Evolutionary conservation across 1,284 basidiomycete species (phyloP), one percentile per base, ranked within the genome.

Genomic region (Ustilago curta): DNA sequence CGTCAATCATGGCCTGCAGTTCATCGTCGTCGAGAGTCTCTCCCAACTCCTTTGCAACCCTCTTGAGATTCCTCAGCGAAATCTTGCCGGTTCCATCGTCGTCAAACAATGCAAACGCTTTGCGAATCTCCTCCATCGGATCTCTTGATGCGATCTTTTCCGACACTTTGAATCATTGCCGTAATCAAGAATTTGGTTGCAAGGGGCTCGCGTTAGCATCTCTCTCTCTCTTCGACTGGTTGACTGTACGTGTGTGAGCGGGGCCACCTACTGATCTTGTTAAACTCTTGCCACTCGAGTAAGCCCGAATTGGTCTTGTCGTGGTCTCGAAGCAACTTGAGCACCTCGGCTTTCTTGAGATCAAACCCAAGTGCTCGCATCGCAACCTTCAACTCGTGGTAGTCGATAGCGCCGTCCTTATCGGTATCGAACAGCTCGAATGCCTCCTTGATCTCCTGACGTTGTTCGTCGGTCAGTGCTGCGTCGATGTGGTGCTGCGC

Each of bases 1-100:
- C 97, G 83, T 99, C 97, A 82, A 99, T 99, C 96, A 99, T 99
- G 21, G 96, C 97, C 90, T 97, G 94, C 95, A 99, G 87, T 83
- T 99, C 97, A 74, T 99, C 96, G 75, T 98, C 97, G 80, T 96
- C 95, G 70, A 99, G 87, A 55, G 92, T 89, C 86, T 99, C 97
- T 18, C 96, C 96, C 73, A 99, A 91, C 86, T 99, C 97, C 84
- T 96, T 97, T 19, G 96, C 96, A 40, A 99, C 96, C 61, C 95
- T 89, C 80, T 93, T 89, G 60, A 99, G 88, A 84, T 98, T 97
- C 76, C 92, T 89, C 55, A 99, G 87, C 75, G 90, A 92, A 75
- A 99, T 99, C 86, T 94, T 96, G 21, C 96, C 96, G 4, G 93
- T 95, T 71, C 91, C 90, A 84, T 99, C 96, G 80, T 97, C 95